Conservation (phyloP, 495 filamentous ascomycete species). For the Xylaria sp. region DNA sequence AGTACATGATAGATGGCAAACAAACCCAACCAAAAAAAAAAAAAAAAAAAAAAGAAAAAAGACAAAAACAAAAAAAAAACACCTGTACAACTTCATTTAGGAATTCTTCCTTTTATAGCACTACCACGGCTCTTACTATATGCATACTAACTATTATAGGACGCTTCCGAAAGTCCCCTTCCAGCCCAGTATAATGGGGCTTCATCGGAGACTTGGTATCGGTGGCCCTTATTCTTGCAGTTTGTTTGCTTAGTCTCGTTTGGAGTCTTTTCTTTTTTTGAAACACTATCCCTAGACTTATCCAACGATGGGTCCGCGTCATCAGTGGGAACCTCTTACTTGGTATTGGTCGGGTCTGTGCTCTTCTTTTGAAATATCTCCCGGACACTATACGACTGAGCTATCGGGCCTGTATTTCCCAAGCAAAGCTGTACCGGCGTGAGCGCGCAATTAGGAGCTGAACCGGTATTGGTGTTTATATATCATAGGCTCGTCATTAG, state of each 20-base stretch:
- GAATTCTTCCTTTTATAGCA: not conserved
- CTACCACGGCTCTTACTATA: not conserved
- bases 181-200: not conserved
- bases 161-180: not conserved
- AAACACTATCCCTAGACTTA: too few species aligned
- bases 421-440: conserved; percentile 8
- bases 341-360: not conserved
- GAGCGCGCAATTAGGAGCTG: not conserved
- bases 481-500: not conserved
- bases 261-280: not conserved
- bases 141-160: too few species aligned
- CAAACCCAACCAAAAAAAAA: too few species aligned
- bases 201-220: not conserved
- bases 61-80: too few species aligned
- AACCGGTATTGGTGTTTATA: not conserved
- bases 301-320: too few species aligned
- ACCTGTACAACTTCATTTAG: not conserved
- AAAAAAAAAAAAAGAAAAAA: too few species aligned
- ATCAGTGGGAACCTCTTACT: not conserved
- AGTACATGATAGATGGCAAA: too few species aligned
- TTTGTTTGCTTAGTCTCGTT: not conserved
- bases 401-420: conserved; percentile 7
- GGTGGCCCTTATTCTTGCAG: not conserved
- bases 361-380: conserved; percentile 1
- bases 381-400: not conserved